Base-by-base conservation (phyloP, 23 red algal species). In the Gracilaria gracilis region DNA sequence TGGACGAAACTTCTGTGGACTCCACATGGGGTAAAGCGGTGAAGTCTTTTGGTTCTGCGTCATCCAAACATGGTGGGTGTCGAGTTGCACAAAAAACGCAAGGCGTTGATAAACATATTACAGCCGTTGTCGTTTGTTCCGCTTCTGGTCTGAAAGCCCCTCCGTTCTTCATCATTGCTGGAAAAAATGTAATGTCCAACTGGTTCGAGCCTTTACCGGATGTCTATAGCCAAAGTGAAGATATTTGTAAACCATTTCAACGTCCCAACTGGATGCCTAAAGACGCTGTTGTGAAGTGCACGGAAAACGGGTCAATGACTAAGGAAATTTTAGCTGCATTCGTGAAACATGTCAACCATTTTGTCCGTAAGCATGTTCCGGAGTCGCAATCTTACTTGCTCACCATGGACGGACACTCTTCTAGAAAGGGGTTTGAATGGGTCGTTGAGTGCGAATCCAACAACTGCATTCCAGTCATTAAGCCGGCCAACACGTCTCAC, bases 81-180 rank as follows among this genome's bases (percentile, higher is more conserved):
- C n/a, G 57, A 84, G 80, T 9, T 4, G 80, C 37, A 33, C n/a
- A 84, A 67, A 17, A 7, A 20, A 65, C 80, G 13, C 51, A 65
- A 11, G 31, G 55, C 25, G 14, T 19, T 17, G 25, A 17, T 3
- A 61, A 0, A 20, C 80, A 84, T 36, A 67, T 84, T 23, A 84
- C 51, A 84, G 80, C 53, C 5, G 51, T 84, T 34, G 65, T 61
- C 14, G 9, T 34, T 29, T 23, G 20, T 17, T 84, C 80, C 9
- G 53, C 51, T 9, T 23, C 25, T 12, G 80, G 80, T 1, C 5
- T 39, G 14, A 61, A 15, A 31, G 34, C 42, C 25, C 53, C 57
- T 8, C 80, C 80, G 17, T 84, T 84, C 2, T 84, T 65, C 20
- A 84, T 84, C 27, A 7, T 84, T 11, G 80, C 53, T 13, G 80